Percentiles rank a stretch among this genome's conserved stretches.
These are phyloP conservation scores for Cylindrodendrum hubeiense DNA, from an alignment of 2,329 filamentous ascomycete genomes.

Conservation along the genomic window DNA sequence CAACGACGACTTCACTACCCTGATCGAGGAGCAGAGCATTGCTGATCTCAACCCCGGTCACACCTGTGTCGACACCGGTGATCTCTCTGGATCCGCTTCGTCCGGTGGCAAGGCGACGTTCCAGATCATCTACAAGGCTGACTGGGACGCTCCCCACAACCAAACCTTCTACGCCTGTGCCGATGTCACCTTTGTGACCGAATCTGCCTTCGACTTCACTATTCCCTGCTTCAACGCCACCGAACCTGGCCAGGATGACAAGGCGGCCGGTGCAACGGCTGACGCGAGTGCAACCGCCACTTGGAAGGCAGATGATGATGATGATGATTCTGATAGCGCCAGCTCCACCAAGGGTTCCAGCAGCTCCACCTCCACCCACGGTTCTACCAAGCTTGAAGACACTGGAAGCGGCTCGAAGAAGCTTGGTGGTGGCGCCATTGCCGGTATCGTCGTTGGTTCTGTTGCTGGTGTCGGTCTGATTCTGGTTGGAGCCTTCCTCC, in stretches of 20 bases:
- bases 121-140: constrained; percentile 61
- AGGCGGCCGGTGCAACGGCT: constrained; percentile 28
- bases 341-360: background rate
- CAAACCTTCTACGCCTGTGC: constrained; percentile 64
- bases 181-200: constrained; percentile 58
- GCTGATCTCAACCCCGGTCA: constrained; percentile 58
- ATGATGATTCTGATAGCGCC: constrained; percentile 22
- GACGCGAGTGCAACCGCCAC: constrained; percentile 29
- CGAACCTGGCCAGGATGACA: constrained; percentile 43
- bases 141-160: constrained; percentile 56
- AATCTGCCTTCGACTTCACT: constrained; percentile 47
- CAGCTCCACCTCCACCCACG: background rate
- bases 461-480: constrained; percentile 72
- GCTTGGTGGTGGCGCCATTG: constrained; percentile 63
- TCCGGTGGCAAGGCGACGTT: constrained; percentile 61
- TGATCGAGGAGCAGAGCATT: constrained; percentile 52
- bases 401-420: constrained; percentile 63
- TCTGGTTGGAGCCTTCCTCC: constrained; percentile 68
- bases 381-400: background rate
- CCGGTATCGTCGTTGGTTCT: constrained; percentile 79
- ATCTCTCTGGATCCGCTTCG: constrained; percentile 47
- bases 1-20: constrained; percentile 55
- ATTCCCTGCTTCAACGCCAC: constrained; percentile 61
- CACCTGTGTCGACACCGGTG: constrained; percentile 56
- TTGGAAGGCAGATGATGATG: constrained; percentile 14